These are phyloP conservation scores for Alternaria consortialis DNA, from an alignment of 2,329 filamentous ascomycete species.

Conservation along the genomic window DNA sequence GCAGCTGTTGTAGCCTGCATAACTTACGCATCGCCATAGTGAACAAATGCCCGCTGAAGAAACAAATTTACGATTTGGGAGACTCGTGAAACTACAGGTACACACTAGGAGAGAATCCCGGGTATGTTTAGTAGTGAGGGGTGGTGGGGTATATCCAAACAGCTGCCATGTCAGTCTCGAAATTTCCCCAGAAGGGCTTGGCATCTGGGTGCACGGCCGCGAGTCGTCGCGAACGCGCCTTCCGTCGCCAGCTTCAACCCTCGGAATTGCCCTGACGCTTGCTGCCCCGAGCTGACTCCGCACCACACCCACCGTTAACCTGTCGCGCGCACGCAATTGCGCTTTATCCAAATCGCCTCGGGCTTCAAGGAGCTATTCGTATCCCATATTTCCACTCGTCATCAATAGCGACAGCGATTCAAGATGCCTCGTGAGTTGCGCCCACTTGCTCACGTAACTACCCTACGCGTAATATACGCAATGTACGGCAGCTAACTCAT, in stretches of 20 bases:
- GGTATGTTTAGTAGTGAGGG: conserved; percentile 30
- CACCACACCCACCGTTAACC: conserved; percentile 12
- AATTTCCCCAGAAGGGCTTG: conserved; percentile 39
- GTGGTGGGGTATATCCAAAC: conserved; percentile 39
- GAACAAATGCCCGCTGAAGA: conserved; percentile 22
- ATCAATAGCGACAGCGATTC: conserved; percentile 21
- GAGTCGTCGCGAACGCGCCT: conserved; percentile 27
- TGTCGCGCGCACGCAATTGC: conserved; percentile 21
- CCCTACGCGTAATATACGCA: conserved; percentile 12
- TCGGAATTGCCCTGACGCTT: conserved; percentile 8
- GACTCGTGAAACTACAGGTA: conserved; percentile 8
- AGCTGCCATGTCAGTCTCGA: conserved; percentile 30
- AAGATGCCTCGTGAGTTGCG: conserved; percentile 49
- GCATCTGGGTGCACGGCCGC: conserved; percentile 22
- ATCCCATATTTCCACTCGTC: not conserved
- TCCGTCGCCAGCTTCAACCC: conserved; percentile 12
- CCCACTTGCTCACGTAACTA: conserved; percentile 1
- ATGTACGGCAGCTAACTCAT: conserved; percentile 25
- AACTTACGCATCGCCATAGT: conserved; percentile 54
- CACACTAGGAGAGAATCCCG: conserved; percentile 6
- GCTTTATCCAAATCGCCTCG: not conserved
- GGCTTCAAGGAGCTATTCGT: conserved; percentile 13
- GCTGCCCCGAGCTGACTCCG: conserved; percentile 4
- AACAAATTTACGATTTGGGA: conserved; percentile 9
- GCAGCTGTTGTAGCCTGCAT: conserved; percentile 18